phyloP scores from a whole-genome alignment of 768 basidiomycete species.

The Tulasnella sp. region DNA sequence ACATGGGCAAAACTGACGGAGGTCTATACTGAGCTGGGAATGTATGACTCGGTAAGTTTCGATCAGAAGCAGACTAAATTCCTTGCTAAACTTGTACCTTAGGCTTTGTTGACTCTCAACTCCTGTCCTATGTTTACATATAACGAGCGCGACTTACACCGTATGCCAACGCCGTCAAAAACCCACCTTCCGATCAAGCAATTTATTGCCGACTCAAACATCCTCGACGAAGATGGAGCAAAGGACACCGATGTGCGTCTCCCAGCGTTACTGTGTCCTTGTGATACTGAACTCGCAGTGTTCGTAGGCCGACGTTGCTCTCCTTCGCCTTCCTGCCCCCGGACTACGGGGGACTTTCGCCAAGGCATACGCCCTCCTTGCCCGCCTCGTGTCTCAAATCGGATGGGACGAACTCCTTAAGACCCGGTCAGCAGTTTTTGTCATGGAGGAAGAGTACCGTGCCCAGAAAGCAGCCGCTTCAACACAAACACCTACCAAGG shows the following conservation, averaged over 20 bases:
- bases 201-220: slow-evolving; percentile 63
- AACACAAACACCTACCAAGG: slow-evolving; percentile 12
- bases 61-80: background rate
- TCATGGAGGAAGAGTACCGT: slow-evolving; percentile 99
- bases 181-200: slow-evolving; percentile 80
- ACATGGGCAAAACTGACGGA: slow-evolving; percentile 99
- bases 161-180: slow-evolving; percentile 64
- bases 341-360: slow-evolving; percentile 94
- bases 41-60: slow-evolving; percentile 55
- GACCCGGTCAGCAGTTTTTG: slow-evolving; percentile 88
- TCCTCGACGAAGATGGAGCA: slow-evolving; percentile 72
- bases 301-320: slow-evolving; percentile 80
- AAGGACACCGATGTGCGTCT: slow-evolving; percentile 68
- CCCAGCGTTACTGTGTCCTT: background rate
- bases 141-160: slow-evolving; percentile 89
- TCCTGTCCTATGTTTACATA: slow-evolving; percentile 99
- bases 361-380: slow-evolving; percentile 81
- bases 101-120: slow-evolving; percentile 84
- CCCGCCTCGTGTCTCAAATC: slow-evolving; percentile 83
- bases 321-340: slow-evolving; percentile 87
- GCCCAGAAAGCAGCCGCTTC: slow-evolving; percentile 75
- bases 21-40: slow-evolving; percentile 79
- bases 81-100: background rate
- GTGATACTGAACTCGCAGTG: background rate
- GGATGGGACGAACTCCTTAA: slow-evolving; percentile 99